phyloP scores from a whole-genome alignment of 345 rosid species.

The Citrus sinensis region DNA sequence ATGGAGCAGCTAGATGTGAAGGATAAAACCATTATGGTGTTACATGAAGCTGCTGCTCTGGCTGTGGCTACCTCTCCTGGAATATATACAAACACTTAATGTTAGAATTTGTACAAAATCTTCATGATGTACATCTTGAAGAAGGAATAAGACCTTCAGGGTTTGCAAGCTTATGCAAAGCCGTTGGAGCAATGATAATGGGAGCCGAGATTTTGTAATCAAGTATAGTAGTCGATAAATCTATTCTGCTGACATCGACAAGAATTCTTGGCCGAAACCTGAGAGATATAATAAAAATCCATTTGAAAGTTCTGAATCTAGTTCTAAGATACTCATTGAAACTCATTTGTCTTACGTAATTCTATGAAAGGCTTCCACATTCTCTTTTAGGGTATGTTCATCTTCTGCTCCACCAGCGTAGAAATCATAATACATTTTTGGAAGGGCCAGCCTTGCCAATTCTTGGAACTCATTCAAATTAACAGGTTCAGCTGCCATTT shows the following conservation, averaged over 20 bases:
- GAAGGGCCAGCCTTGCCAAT: no score
- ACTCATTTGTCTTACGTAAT: conserved; percentile 36
- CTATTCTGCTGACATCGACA: conserved; percentile 60
- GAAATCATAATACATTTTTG: no score
- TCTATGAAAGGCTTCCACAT: conserved; percentile 60
- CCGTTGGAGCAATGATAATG: no score
- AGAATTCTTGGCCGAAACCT: conserved; percentile 78
- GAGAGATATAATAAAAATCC: conserved; percentile 14
- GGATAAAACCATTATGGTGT: conserved; percentile 83
- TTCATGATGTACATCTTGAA: background rate
- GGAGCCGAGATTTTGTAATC: conserved; percentile 59
- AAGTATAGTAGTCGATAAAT: conserved; percentile 46
- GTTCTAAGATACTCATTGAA: background rate
- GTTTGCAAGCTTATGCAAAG: no score
- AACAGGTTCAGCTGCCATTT: no score
- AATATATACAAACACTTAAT: conserved; percentile 16
- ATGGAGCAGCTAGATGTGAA: conserved; percentile 52
- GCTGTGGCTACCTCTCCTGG: conserved; percentile 91
- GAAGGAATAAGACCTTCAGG: no score
- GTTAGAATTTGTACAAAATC: background rate
- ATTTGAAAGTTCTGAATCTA: background rate
- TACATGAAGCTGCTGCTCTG: conserved; percentile 76
- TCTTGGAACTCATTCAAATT: no score
- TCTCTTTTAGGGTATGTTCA: conserved; percentile 15
- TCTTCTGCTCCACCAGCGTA: no score